These are phyloP conservation scores for Penicillium manginii DNA, from an alignment of 495 filamentous ascomycete genomes.

Conservation along the genomic window DNA sequence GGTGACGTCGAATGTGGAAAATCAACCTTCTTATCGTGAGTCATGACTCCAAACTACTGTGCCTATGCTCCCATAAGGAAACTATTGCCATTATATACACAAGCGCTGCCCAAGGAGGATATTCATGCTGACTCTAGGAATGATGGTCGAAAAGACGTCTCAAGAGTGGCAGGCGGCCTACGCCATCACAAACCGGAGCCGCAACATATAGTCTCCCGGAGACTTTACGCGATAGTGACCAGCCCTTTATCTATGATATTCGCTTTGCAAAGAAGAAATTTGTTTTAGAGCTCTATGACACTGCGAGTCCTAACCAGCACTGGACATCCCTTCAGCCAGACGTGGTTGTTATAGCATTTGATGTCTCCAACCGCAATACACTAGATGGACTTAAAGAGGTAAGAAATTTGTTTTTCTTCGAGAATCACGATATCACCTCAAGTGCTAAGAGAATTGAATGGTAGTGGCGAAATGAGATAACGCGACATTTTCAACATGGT, in stretches of 20 bases:
- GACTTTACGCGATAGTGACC: constrained; percentile 71
- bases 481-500: constrained; percentile 62
- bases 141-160: constrained; percentile 26
- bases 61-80: neutral
- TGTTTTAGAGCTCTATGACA: constrained; percentile 80
- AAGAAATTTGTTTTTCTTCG: neutral
- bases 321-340: constrained; percentile 75
- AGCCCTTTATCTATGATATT: constrained; percentile 83
- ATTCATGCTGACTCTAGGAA: neutral
- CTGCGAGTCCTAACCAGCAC: constrained; percentile 67
- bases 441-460: neutral
- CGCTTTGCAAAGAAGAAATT: constrained; percentile 68
- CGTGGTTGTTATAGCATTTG: constrained; percentile 79
- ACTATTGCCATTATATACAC: neutral
- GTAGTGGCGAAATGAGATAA: constrained; percentile 72
- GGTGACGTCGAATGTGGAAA: constrained; percentile 85
- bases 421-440: neutral
- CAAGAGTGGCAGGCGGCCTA: constrained; percentile 27
- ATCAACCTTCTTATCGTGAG: constrained; percentile 86
- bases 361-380: constrained; percentile 69
- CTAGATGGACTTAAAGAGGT: constrained; percentile 67
- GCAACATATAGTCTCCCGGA: constrained; percentile 18
- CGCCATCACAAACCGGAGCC: constrained; percentile 8
- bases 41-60: constrained; percentile 18
- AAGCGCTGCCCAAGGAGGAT: neutral